Percentiles rank a stretch among this genome's conserved stretches.
Conservation (phyloP, 441 rosid species). For the Bruguiera hainesii region DNA sequence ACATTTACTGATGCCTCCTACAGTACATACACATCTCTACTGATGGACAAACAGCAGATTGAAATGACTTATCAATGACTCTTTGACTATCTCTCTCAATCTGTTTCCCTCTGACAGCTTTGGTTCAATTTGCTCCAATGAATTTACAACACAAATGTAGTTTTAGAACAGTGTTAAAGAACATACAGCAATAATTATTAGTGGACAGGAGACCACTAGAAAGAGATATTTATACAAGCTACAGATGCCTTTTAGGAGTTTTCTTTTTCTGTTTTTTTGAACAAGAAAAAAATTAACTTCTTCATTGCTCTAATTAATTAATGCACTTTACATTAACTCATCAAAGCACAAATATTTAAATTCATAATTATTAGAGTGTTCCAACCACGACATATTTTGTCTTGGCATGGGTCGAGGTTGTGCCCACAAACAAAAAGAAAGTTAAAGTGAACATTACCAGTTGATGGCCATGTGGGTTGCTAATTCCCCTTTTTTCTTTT, state of each 20-base stretch:
- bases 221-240: no score
- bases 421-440: background rate
- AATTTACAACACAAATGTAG: background rate
- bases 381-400: background rate
- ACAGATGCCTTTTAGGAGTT: no score
- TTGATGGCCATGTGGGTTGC: no score
- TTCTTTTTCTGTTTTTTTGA: no score
- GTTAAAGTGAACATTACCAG: no score
- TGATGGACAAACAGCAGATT: constrained; percentile 35
- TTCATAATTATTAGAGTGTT: no score
- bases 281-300: no score
- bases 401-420: background rate
- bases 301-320: no score
- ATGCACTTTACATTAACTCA: no score
- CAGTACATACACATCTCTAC: constrained; percentile 31
- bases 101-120: constrained; percentile 7
- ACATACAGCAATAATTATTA: constrained; percentile 8
- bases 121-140: background rate
- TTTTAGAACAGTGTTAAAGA: constrained; percentile 4
- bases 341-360: no score
- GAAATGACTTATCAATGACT: constrained; percentile 46
- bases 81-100: constrained; percentile 36
- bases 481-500: background rate
- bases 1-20: constrained; percentile 43
- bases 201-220: no score